Percentiles rank a stretch among this genome's conserved stretches.
These are phyloP conservation scores for Plasmodium sp. DNA, from an alignment of 169 alveolate genomes.

Conservation along the genomic window DNA sequence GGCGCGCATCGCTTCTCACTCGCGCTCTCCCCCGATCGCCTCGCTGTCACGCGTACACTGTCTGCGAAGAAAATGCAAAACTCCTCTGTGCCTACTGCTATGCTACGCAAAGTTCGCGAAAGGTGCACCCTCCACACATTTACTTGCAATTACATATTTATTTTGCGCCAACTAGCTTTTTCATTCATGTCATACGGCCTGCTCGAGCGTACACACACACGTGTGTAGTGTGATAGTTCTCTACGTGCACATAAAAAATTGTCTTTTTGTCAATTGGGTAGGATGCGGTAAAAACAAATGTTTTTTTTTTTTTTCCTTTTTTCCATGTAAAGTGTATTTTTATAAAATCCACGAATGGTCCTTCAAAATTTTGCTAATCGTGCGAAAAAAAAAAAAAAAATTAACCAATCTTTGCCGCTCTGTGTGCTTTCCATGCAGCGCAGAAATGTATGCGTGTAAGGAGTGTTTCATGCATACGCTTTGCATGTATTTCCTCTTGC, in stretches of 20 bases:
- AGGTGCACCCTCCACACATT: constrained; percentile 1
- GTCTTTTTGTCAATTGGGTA: not conserved
- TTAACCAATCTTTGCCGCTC: not conserved
- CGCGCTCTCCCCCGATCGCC: not conserved
- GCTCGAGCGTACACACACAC: not conserved
- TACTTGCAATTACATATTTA: not conserved
- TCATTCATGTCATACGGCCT: not conserved
- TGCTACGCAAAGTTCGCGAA: not conserved
- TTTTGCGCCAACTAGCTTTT: not conserved
- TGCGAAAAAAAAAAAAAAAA: not conserved
- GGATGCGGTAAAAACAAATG: not conserved
- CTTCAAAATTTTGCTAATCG: not conserved
- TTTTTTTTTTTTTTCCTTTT: not conserved
- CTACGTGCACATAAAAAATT: not conserved
- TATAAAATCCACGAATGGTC: not conserved
- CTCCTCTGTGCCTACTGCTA: not conserved
- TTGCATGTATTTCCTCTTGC: not conserved
- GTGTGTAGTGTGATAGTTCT: not conserved
- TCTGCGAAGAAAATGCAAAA: not conserved
- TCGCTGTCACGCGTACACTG: not conserved
- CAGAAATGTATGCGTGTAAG: not conserved
- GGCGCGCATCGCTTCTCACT: not conserved
- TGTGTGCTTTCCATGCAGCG: not conserved
- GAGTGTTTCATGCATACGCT: not conserved
- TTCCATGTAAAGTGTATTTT: not conserved